Conservation (phyloP, 768 basidiomycete species). For the Sarcomyxa edulis region DNA sequence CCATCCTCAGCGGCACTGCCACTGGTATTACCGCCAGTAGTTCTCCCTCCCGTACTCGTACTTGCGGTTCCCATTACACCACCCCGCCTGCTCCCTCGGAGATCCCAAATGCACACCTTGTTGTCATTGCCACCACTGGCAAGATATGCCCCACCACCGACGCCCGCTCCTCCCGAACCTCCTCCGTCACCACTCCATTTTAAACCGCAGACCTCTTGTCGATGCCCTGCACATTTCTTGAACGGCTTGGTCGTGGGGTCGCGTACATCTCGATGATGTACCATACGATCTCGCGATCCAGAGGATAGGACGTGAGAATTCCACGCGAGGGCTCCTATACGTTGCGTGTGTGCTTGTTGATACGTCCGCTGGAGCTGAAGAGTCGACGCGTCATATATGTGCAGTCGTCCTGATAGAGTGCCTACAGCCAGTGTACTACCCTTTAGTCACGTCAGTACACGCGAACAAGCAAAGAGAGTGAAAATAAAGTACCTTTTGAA, state of each 20-base stretch:
- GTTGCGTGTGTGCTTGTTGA: conserved; percentile 76
- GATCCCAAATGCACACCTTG: conserved; percentile 97
- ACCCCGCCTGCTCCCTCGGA: conserved; percentile 57
- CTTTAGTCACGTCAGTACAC: conserved; percentile 16
- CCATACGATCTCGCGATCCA: conserved; percentile 85
- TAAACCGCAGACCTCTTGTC: conserved; percentile 94
- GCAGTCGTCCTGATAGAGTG: conserved; percentile 81
- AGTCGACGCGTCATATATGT: conserved; percentile 89
- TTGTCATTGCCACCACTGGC: conserved; percentile 98
- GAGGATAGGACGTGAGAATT: conserved; percentile 83
- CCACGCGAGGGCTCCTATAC: conserved; percentile 95
- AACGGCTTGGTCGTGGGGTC: conserved; percentile 62
- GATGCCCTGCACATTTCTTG: conserved; percentile 65
- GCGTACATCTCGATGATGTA: conserved; percentile 91
- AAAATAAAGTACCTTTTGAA: conserved; percentile 50
- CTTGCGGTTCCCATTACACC: conserved; percentile 15
- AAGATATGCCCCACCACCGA: conserved; percentile 46
- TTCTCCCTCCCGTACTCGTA: conserved; percentile 19
- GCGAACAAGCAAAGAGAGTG: background rate
- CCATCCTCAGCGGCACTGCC: conserved; percentile 25
- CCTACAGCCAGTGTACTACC: conserved; percentile 91
- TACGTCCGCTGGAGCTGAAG: conserved; percentile 78
- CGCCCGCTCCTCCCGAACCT: conserved; percentile 18
- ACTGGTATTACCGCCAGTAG: conserved; percentile 13
- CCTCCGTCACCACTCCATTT: conserved; percentile 69